These are phyloP conservation scores for Babesia bigemina DNA, from an alignment of 169 alveolate species.

Conservation along the genomic window DNA sequence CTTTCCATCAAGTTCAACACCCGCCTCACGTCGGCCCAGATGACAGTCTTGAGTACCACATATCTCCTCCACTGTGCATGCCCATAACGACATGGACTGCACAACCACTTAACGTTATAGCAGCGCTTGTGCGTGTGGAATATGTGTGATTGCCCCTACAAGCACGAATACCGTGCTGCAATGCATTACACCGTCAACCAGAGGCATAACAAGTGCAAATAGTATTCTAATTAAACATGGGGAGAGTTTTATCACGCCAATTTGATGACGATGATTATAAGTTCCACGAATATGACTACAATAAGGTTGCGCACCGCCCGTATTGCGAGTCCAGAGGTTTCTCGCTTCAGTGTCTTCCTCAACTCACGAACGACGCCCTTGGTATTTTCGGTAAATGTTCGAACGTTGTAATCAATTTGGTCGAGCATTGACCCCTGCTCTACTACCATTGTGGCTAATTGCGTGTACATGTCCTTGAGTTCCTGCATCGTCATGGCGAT, in stretches of 20 bases:
- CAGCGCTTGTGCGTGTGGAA: too few relatives aligned
- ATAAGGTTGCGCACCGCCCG: constrained; percentile 50
- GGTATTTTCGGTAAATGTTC: constrained; percentile 51
- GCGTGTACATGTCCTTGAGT: constrained; percentile 65
- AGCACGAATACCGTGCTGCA: too few relatives aligned
- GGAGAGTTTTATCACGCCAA: constrained; percentile 34
- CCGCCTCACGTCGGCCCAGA: too few relatives aligned
- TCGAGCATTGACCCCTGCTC: constrained; percentile 75
- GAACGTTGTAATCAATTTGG: constrained; percentile 66
- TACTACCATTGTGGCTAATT: constrained; percentile 64
- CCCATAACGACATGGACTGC: too few relatives aligned
- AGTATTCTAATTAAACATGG: too few relatives aligned
- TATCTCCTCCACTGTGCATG: too few relatives aligned
- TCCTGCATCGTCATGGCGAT: constrained; percentile 66
- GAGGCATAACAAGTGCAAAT: too few relatives aligned
- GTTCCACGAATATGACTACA: constrained; percentile 42
- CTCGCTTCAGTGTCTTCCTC: constrained; percentile 39
- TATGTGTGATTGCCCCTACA: too few relatives aligned
- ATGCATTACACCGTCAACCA: too few relatives aligned
- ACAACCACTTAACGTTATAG: too few relatives aligned
- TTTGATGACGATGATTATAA: constrained; percentile 46
- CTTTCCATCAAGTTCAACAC: too few relatives aligned
- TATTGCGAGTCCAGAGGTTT: constrained; percentile 40
- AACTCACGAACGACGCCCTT: constrained; percentile 42
- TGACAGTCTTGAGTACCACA: too few relatives aligned